These are phyloP conservation scores for Triticum turgidum DNA, from an alignment of 176 grass and related monocot species.

Conservation along the genomic window DNA sequence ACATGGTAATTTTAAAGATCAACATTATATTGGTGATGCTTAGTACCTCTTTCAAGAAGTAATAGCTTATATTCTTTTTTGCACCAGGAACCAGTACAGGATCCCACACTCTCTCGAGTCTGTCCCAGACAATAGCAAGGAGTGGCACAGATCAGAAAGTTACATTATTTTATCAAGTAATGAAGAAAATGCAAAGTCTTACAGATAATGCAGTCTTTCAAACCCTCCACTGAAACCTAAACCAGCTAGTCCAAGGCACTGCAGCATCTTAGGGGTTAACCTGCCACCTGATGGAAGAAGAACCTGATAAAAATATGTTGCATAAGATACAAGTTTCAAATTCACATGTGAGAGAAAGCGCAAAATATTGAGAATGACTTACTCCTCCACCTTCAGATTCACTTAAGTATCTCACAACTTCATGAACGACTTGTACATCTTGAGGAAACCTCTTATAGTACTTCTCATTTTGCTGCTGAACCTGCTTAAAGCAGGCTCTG, in stretches of 20 bases:
- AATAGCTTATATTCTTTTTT: slow-evolving; percentile 76
- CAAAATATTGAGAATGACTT: slow-evolving; percentile 36
- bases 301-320: slow-evolving; percentile 44
- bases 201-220: slow-evolving; percentile 93
- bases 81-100: slow-evolving; percentile 75
- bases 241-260: slow-evolving; percentile 81
- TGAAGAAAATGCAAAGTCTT: slow-evolving; percentile 30
- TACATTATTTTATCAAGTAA: background rate
- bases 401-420: slow-evolving; percentile 66
- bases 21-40: background rate
- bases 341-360: background rate
- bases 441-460: slow-evolving; percentile 89
- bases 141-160: slow-evolving; percentile 1
- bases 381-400: slow-evolving; percentile 84
- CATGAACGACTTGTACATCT: slow-evolving; percentile 70
- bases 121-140: slow-evolving; percentile 32
- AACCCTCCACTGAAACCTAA: slow-evolving; percentile 87
- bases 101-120: slow-evolving; percentile 97
- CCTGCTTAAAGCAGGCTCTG: slow-evolving; percentile 85
- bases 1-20: slow-evolving; percentile 5
- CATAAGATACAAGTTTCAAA: slow-evolving; percentile 23
- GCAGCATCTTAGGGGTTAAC: slow-evolving; percentile 86
- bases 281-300: slow-evolving; percentile 80
- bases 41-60: slow-evolving; percentile 86
- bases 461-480: slow-evolving; percentile 86